These are phyloP conservation scores for Rhynchosporium graminicola DNA, from an alignment of 2,329 filamentous ascomycete genomes.

Conservation along the genomic window DNA sequence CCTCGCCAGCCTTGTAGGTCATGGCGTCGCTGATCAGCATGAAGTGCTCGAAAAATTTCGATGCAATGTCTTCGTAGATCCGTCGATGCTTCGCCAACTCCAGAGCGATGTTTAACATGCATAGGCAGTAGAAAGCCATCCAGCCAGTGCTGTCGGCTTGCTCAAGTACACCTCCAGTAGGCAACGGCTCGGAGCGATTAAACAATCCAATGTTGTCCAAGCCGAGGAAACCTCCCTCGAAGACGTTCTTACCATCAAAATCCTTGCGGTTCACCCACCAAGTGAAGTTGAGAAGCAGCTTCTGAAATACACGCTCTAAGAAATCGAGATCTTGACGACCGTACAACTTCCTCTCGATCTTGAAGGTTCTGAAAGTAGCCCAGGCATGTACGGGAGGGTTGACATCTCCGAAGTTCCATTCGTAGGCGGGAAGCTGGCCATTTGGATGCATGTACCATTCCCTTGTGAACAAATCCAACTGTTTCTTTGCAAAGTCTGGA, in stretches of 20 bases:
- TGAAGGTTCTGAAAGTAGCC: conserved; percentile 94
- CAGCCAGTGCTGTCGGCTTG: conserved; percentile 97
- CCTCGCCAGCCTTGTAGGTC: conserved; percentile 74
- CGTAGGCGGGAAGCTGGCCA: conserved; percentile 86
- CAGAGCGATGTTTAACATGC: conserved; percentile 95
- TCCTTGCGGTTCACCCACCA: conserved; percentile 99
- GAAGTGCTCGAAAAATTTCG: conserved; percentile 99
- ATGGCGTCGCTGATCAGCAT: conserved; percentile 97
- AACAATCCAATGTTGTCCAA: conserved; percentile 97
- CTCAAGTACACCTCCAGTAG: conserved; percentile 89
- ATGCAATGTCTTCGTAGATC: conserved; percentile 94
- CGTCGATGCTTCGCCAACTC: conserved; percentile 94
- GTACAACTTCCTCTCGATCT: conserved; percentile 97
- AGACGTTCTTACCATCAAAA: conserved; percentile 91
- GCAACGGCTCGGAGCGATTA: conserved; percentile 92
- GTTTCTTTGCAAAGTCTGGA: conserved; percentile 96
- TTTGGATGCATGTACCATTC: conserved; percentile 99
- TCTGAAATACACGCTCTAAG: conserved; percentile 94
- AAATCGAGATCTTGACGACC: conserved; percentile 94
- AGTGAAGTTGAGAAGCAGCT: conserved; percentile 92
- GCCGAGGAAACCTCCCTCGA: conserved; percentile 93
- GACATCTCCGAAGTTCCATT: conserved; percentile 98
- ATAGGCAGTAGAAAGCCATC: conserved; percentile 98
- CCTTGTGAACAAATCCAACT: conserved; percentile 90
- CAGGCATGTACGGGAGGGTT: conserved; percentile 96